These are phyloP conservation scores for Penicillium parvum DNA, from an alignment of 495 filamentous ascomycete species.

Conservation along the genomic window DNA sequence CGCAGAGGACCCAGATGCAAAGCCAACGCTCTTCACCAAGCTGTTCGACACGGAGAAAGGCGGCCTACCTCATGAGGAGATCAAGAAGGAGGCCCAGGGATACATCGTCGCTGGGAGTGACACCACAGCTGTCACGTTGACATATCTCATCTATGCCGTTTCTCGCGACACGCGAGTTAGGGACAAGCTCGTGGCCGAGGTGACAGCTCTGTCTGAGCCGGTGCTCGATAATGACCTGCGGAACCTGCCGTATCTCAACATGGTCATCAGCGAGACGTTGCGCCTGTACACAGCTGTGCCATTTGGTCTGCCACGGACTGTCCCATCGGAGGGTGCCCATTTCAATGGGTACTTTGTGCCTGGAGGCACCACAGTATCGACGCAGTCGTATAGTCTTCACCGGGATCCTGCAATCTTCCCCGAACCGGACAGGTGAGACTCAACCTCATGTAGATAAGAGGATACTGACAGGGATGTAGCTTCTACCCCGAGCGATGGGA, in stretches of 20 bases:
- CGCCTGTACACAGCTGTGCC: slow-evolving; percentile 50
- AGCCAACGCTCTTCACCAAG: slow-evolving; percentile 46
- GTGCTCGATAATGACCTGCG: slow-evolving; percentile 35
- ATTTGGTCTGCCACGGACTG: slow-evolving; percentile 37
- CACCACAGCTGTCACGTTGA: slow-evolving; percentile 44
- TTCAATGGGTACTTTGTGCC: slow-evolving; percentile 31
- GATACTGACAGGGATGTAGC: slow-evolving; percentile 7
- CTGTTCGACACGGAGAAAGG: slow-evolving; percentile 36
- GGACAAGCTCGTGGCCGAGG: slow-evolving; percentile 38
- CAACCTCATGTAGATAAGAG: no score
- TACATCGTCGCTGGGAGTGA: slow-evolving; percentile 53
- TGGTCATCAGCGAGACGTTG: slow-evolving; percentile 47
- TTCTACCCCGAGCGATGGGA: slow-evolving; percentile 45
- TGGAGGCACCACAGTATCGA: slow-evolving; percentile 27
- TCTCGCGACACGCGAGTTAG: slow-evolving; percentile 27
- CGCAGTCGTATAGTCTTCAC: slow-evolving; percentile 44
- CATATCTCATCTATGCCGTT: slow-evolving; percentile 39
- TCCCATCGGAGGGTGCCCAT: slow-evolving; percentile 23
- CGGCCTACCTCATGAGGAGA: slow-evolving; percentile 34
- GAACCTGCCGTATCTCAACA: slow-evolving; percentile 36
- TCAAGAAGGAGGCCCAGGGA: slow-evolving; percentile 35
- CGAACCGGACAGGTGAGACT: slow-evolving; percentile 24
- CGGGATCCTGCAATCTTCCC: slow-evolving; percentile 28
- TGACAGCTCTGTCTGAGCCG: slow-evolving; percentile 29
- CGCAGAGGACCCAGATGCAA: slow-evolving; percentile 34